Evolutionary conservation across 2,329 filamentous ascomycete genomes (phyloP).

Genomic region (Scedosporium dehoogii): DNA sequence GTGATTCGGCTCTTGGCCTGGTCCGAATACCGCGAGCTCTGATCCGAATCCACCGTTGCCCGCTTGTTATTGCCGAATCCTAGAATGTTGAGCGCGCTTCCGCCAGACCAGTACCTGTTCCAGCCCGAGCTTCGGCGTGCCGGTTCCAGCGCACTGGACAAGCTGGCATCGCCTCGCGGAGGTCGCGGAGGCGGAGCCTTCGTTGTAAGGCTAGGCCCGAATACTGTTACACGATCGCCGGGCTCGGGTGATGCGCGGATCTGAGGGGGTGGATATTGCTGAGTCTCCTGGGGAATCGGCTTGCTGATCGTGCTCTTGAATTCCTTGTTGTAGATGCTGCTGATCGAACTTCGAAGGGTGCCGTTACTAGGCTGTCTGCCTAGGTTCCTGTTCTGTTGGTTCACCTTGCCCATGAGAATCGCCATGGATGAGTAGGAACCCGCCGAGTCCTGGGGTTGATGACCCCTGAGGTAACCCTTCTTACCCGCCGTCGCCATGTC

Average conservation of each 20-base stretch:
- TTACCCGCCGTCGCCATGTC: slow-evolving; percentile 18
- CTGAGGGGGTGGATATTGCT: background rate
- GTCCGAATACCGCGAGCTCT: slow-evolving; percentile 46
- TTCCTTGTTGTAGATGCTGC: slow-evolving; percentile 51
- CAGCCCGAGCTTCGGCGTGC: slow-evolving; percentile 59
- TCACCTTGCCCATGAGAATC: slow-evolving; percentile 48
- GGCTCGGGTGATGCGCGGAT: background rate
- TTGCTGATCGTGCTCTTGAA: slow-evolving; percentile 54
- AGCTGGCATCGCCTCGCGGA: slow-evolving; percentile 18
- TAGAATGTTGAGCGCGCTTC: slow-evolving; percentile 56
- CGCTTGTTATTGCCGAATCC: slow-evolving; percentile 43
- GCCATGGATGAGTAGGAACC: slow-evolving; percentile 54
- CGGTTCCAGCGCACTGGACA: slow-evolving; percentile 18
- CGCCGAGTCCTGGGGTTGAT: slow-evolving; percentile 41
- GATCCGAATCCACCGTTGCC: slow-evolving; percentile 43
- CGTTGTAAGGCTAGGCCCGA: slow-evolving; percentile 2
- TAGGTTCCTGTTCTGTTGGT: slow-evolving; percentile 19
- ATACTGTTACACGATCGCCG: slow-evolving; percentile 3
- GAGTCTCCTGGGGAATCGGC: slow-evolving; percentile 38
- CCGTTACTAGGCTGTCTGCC: slow-evolving; percentile 48
- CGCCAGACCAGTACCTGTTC: slow-evolving; percentile 70
- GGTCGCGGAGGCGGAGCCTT: slow-evolving; percentile 2
- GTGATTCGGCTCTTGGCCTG: slow-evolving; percentile 34
- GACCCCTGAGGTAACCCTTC: slow-evolving; percentile 33
- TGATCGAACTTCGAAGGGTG: slow-evolving; percentile 34